Evolutionary conservation across 2,329 filamentous ascomycete species (phyloP).

Genomic region (Xylaria hypoxylon): DNA sequence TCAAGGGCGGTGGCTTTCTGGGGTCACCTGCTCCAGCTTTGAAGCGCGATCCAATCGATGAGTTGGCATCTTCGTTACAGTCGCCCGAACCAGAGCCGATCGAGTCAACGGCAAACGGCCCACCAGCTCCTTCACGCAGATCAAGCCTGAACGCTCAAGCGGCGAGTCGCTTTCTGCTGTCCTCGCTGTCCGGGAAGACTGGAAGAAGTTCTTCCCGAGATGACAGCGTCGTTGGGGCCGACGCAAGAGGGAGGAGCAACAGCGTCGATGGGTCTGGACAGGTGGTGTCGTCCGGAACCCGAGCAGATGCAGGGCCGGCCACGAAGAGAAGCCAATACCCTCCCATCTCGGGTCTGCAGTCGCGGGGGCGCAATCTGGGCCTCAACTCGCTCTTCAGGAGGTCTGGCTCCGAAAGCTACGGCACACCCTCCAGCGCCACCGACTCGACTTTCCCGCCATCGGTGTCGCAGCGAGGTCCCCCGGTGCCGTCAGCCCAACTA

Average conservation of each 20-base stretch:
- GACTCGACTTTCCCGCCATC: constrained; percentile 42
- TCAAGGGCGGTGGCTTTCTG: constrained; percentile 52
- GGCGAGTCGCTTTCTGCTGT: constrained; percentile 47
- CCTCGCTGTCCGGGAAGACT: constrained; percentile 38
- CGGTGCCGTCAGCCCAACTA: constrained; percentile 22
- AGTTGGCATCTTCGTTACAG: constrained; percentile 58
- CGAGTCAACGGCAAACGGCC: constrained; percentile 46
- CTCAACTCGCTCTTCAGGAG: constrained; percentile 65
- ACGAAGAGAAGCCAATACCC: constrained; percentile 59
- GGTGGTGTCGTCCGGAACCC: constrained; percentile 21
- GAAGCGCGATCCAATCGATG: constrained; percentile 59
- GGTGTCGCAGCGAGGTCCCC: constrained; percentile 20
- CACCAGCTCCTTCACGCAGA: constrained; percentile 61
- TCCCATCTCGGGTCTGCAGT: constrained; percentile 59
- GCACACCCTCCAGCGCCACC: constrained; percentile 39
- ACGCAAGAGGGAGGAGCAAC: constrained; percentile 46
- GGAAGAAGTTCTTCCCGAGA: constrained; percentile 43
- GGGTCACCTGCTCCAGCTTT: constrained; percentile 50
- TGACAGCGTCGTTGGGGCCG: constrained; percentile 32
- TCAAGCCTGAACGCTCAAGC: constrained; percentile 66
- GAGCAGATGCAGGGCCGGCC: constrained; percentile 33
- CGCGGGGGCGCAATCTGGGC: constrained; percentile 55
- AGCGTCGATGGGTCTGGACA: constrained; percentile 47
- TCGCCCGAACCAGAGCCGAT: constrained; percentile 54
- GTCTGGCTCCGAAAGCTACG: constrained; percentile 56